Conservation (phyloP, 2,329 filamentous ascomycete genomes). For the Aspergillus thermomutatus region DNA sequence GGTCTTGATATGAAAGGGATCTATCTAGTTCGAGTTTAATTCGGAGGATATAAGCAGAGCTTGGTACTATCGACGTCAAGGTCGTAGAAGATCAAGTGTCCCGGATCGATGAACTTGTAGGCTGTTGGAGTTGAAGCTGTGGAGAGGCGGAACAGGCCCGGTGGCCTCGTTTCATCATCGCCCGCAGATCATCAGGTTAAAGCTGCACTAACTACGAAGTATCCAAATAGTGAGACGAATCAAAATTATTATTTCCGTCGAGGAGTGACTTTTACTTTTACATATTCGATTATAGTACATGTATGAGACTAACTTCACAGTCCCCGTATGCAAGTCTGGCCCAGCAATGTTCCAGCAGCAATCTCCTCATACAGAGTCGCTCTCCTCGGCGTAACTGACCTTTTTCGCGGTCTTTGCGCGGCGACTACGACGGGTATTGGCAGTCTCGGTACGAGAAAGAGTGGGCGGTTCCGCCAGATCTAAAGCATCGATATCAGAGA, state of each 20-base stretch:
- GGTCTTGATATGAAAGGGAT: constrained; percentile 7
- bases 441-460: constrained; percentile 5
- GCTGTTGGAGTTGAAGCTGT: not conserved
- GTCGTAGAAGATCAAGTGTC: not conserved
- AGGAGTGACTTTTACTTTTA: not conserved
- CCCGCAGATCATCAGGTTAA: not conserved
- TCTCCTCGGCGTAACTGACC: constrained; percentile 35
- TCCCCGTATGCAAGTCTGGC: no score
- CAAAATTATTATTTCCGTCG: not conserved
- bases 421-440: constrained; percentile 24
- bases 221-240: not conserved
- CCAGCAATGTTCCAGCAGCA: not conserved
- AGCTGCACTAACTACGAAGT: no score
- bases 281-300: not conserved
- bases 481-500: constrained; percentile 20
- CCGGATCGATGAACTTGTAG: not conserved
- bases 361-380: constrained; percentile 16
- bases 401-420: constrained; percentile 33
- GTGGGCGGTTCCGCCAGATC: constrained; percentile 9
- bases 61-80: not conserved
- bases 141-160: not conserved
- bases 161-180: not conserved
- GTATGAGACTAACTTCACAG: not conserved
- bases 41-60: not conserved
- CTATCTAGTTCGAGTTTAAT: not conserved